Conservation (phyloP, 495 filamentous ascomycete genomes). For the Penicillium herquei region DNA sequence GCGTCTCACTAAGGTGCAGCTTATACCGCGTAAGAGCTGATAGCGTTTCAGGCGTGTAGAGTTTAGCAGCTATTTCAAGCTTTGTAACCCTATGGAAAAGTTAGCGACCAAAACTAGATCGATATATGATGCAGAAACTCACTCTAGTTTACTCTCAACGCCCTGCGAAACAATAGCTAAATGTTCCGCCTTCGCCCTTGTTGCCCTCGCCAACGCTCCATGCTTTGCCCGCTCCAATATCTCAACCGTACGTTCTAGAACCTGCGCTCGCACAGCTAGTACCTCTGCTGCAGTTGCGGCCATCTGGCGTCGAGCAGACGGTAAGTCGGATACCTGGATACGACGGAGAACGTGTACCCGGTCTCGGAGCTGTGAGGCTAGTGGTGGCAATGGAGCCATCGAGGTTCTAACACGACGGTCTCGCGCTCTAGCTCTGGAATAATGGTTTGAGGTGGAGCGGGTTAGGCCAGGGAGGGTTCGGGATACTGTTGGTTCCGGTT, state of each 20-base stretch:
- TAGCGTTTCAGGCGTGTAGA: conserved; percentile 58
- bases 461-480: conserved; percentile 1
- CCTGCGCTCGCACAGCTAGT: conserved; percentile 27
- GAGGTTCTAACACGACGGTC: conserved; percentile 27
- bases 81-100: conserved; percentile 33
- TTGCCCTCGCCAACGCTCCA: conserved; percentile 58
- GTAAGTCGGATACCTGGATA: conserved; percentile 33
- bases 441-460: conserved; percentile 14
- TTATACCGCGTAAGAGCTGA: conserved; percentile 57
- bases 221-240: conserved; percentile 62
- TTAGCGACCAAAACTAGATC: conserved; percentile 6
- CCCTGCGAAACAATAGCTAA: conserved; percentile 59
- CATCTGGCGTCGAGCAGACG: conserved; percentile 34
- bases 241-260: conserved; percentile 41
- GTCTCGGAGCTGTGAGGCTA: conserved; percentile 27
- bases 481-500: conserved; percentile 1
- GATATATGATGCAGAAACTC: conserved; percentile 21
- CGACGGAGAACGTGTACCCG: conserved; percentile 28
- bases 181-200: conserved; percentile 53
- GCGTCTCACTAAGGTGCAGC: conserved; percentile 51
- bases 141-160: conserved; percentile 51
- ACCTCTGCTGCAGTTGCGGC: conserved; percentile 38
- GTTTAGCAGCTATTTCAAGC: conserved; percentile 38
- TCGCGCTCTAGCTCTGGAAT: conserved; percentile 27
- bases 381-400: conserved; percentile 20